A percentile compares a stretch with the other conserved stretches of the same genome.
Conservation (phyloP, 2,329 filamentous ascomycete species). For the Nakataea oryzae region DNA sequence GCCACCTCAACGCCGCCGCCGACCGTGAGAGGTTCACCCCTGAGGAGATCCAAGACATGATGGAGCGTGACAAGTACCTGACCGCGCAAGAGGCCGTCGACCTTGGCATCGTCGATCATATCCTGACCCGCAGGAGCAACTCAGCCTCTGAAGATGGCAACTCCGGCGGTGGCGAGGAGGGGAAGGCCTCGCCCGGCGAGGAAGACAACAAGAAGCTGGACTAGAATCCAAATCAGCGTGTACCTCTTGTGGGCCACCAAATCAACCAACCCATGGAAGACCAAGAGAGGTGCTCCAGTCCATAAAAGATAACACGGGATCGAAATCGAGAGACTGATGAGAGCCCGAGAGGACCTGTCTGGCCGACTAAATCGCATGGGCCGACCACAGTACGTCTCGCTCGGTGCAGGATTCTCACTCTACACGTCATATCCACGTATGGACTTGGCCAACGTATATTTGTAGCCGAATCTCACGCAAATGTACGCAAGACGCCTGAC, state of each 20-base stretch:
- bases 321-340: neutral
- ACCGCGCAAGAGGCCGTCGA: slow-evolving; percentile 80
- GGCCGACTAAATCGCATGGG: neutral
- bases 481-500: neutral
- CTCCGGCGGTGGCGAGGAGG: slow-evolving; percentile 18
- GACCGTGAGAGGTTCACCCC: slow-evolving; percentile 66
- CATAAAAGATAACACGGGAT: neutral
- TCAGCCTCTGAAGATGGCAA: slow-evolving; percentile 22
- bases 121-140: slow-evolving; percentile 53
- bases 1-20: slow-evolving; percentile 71
- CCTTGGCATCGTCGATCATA: slow-evolving; percentile 85
- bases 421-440: neutral
- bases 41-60: slow-evolving; percentile 82
- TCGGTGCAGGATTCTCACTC: neutral
- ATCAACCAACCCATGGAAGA: neutral
- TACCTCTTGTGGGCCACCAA: neutral
- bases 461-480: neutral
- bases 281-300: neutral
- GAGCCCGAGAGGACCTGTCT: neutral
- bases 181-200: slow-evolving; percentile 11
- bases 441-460: neutral
- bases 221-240: neutral
- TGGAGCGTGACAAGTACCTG: slow-evolving; percentile 96
- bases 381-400: neutral
- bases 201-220: neutral